phyloP scores from a whole-genome alignment of 345 rosid species.

The Geranium brycei region DNA sequence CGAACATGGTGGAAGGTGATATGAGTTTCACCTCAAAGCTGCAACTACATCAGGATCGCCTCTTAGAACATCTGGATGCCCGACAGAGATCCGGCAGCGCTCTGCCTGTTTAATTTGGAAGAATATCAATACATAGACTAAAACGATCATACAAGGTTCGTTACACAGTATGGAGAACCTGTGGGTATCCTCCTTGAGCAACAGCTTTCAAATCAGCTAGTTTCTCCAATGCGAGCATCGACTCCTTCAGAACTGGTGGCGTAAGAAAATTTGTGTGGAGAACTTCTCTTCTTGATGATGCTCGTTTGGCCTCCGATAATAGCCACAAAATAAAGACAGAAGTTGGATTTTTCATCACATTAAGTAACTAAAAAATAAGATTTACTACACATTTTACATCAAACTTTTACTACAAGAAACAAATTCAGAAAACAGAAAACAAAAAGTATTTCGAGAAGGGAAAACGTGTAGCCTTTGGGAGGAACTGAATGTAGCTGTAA shows the following conservation, averaged over 20 bases:
- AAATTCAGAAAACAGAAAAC: too few species aligned
- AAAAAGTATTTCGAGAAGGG: not conserved
- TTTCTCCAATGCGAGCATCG: slow-evolving; percentile 45
- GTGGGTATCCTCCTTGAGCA: slow-evolving; percentile 85
- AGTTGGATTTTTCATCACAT: not conserved
- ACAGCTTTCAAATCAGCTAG: slow-evolving; percentile 53
- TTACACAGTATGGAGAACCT: slow-evolving; percentile 28
- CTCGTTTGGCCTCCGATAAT: slow-evolving; percentile 50
- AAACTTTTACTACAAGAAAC: not conserved
- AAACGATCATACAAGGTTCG: not conserved
- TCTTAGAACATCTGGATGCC: slow-evolving; percentile 50
- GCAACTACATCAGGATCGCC: slow-evolving; percentile 61
- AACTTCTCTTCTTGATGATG: slow-evolving; percentile 51
- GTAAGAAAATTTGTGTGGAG: slow-evolving; percentile 72
- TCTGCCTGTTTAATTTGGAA: slow-evolving; percentile 53
- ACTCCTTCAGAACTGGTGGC: slow-evolving; percentile 66
- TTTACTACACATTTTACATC: too few species aligned
- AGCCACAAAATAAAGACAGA: not conserved
- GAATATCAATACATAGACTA: slow-evolving; percentile 5
- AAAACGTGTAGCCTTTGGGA: not conserved
- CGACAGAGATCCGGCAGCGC: slow-evolving; percentile 74
- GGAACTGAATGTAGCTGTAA: not conserved
- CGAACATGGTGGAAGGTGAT: not conserved
- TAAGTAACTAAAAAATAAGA: not conserved
- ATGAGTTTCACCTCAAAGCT: slow-evolving; percentile 44